Percentiles rank a stretch among this genome's conserved stretches.
Conservation (phyloP, 371 early-diverging fungal genomes). For the Rhizopus stolonifer region DNA sequence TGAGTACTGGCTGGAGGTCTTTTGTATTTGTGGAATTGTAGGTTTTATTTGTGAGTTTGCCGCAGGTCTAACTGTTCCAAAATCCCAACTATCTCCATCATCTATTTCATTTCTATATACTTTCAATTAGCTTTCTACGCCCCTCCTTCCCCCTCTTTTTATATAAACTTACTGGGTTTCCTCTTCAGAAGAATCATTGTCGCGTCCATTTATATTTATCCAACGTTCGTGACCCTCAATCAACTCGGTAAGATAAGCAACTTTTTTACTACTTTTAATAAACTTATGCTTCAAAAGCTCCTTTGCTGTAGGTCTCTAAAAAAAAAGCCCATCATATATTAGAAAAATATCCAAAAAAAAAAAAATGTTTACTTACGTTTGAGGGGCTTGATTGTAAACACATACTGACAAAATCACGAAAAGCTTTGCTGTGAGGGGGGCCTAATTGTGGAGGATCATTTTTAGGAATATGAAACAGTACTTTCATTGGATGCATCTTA, state of each 20-base stretch:
- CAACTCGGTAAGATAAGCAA: constrained; percentile 80
- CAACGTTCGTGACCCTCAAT: constrained; percentile 83
- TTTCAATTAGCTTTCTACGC: constrained; percentile 5
- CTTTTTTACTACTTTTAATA: constrained; percentile 78
- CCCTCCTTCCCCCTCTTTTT: neutral
- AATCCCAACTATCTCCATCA: constrained; percentile 54
- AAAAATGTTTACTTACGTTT: constrained; percentile 40
- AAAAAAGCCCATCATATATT: neutral
- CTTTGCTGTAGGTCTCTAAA: constrained; percentile 84
- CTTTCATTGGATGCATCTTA: constrained; percentile 91
- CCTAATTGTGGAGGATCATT: constrained; percentile 85
- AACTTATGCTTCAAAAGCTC: constrained; percentile 91
- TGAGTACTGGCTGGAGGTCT: constrained; percentile 30
- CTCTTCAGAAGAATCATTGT: constrained; percentile 60
- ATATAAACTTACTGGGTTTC: constrained; percentile 42
- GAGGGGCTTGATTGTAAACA: constrained; percentile 88
- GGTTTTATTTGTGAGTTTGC: constrained; percentile 29
- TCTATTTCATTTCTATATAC: constrained; percentile 25
- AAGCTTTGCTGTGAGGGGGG: constrained; percentile 77
- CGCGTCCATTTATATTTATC: constrained; percentile 55
- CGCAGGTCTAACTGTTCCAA: constrained; percentile 55
- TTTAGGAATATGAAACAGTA: constrained; percentile 91
- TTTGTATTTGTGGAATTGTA: constrained; percentile 20
- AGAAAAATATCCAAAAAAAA: constrained; percentile 1
- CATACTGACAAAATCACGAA: constrained; percentile 87